phyloP scores from a whole-genome alignment of 805 yeast genomes.

The Metschnikowia cerradonensis region DNA sequence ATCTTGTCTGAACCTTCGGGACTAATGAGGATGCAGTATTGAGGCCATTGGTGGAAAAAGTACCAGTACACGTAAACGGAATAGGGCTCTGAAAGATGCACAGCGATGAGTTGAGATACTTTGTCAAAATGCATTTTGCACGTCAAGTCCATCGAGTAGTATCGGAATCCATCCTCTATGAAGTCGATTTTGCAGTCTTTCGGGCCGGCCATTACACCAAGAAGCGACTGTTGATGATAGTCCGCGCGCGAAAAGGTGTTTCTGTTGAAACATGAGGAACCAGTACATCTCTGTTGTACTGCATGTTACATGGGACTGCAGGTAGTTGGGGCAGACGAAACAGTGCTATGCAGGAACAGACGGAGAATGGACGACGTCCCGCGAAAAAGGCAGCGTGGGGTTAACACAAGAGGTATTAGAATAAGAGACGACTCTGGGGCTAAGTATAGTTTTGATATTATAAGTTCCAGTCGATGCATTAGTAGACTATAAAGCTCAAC shows the following conservation, averaged over 20 bases:
- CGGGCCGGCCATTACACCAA: neutral
- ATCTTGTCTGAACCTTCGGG: slow-evolving; percentile 33
- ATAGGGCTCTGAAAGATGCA: slow-evolving; percentile 88
- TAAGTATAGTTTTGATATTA: no score
- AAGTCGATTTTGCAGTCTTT: slow-evolving; percentile 5
- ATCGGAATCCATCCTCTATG: slow-evolving; percentile 14
- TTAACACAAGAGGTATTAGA: no score
- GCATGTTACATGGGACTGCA: no score
- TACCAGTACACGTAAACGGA: slow-evolving; percentile 89
- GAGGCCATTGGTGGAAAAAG: slow-evolving; percentile 89
- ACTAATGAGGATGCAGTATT: slow-evolving; percentile 65
- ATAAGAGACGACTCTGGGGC: no score
- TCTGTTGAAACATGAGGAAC: no score
- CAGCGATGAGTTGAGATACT: slow-evolving; percentile 56
- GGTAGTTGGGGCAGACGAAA: no score
- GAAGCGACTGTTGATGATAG: neutral
- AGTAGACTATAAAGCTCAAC: no score
- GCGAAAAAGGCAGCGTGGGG: no score
- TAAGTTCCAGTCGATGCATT: no score
- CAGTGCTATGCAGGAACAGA: no score
- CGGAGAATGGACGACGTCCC: no score
- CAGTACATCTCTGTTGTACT: no score
- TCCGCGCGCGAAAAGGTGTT: slow-evolving; percentile 1
- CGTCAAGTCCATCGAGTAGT: slow-evolving; percentile 13
- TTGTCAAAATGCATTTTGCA: slow-evolving; percentile 40